These are phyloP conservation scores for Chionographis japonica DNA, from an alignment of 106 monocot species.

Conservation along the genomic window DNA sequence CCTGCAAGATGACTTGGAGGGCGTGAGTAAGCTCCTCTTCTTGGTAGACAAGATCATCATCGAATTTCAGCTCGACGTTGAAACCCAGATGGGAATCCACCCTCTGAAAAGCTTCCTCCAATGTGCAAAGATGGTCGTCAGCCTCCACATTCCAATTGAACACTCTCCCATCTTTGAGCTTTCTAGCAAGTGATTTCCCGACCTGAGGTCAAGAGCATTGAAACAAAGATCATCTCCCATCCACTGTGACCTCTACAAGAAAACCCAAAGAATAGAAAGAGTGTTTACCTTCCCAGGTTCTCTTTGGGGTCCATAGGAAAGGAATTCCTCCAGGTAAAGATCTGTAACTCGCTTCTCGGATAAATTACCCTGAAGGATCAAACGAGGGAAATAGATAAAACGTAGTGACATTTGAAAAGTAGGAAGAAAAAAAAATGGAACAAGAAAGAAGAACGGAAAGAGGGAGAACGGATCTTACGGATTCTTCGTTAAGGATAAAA, in stretches of 20 bases:
- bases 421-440: not conserved
- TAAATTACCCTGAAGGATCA: slow-evolving; percentile 33
- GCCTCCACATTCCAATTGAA: slow-evolving; percentile 55
- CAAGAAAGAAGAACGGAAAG: not conserved
- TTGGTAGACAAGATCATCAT: slow-evolving; percentile 47
- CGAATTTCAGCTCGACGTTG: slow-evolving; percentile 84
- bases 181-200: slow-evolving; percentile 62
- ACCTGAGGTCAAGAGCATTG: slow-evolving; percentile 14
- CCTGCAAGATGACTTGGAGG: slow-evolving; percentile 46
- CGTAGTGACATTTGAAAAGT: not conserved
- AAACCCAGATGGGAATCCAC: slow-evolving; percentile 62
- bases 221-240: too few species aligned
- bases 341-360: slow-evolving; percentile 52
- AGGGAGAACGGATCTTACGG: slow-evolving; percentile 40
- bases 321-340: slow-evolving; percentile 39
- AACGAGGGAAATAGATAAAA: not conserved
- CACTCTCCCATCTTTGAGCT: slow-evolving; percentile 48
- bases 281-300: slow-evolving; percentile 32
- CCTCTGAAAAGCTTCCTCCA: slow-evolving; percentile 58
- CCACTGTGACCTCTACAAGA: not conserved
- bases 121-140: slow-evolving; percentile 59
- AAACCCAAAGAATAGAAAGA: not conserved
- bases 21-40: slow-evolving; percentile 49
- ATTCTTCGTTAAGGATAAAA: slow-evolving; percentile 58
- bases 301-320: slow-evolving; percentile 59